Evolutionary conservation across 441 rosid species (phyloP).

Genomic region (Breynia disticha): DNA sequence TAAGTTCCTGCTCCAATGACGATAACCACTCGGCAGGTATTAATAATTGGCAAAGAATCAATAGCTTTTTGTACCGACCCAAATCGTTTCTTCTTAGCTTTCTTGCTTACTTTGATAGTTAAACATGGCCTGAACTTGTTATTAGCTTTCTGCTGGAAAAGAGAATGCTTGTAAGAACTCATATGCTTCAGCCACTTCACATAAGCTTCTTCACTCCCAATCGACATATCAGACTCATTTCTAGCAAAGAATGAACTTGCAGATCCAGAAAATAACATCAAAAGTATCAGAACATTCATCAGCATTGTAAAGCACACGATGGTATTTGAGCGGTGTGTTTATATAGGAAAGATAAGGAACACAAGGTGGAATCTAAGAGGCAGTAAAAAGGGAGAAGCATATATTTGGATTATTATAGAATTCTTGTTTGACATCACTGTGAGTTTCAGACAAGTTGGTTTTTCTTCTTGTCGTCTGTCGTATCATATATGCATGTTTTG

Average conservation of each 20-base stretch:
- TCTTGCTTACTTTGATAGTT: conserved; percentile 25
- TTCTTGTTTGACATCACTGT: conserved; percentile 16
- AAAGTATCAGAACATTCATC: conserved; percentile 18
- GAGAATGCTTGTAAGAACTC: conserved; percentile 19
- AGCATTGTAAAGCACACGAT: conserved; percentile 5
- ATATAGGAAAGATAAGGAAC: background rate
- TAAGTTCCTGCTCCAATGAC: conserved; percentile 28
- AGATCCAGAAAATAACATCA: conserved; percentile 18
- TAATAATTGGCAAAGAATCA: conserved; percentile 26
- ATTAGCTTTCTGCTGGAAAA: conserved; percentile 22
- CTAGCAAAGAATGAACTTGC: conserved; percentile 11
- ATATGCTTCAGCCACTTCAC: conserved; percentile 25
- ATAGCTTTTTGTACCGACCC: conserved; percentile 23
- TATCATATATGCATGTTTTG: conserved; percentile 4
- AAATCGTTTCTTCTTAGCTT: conserved; percentile 13
- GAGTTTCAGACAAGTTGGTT: conserved; percentile 13
- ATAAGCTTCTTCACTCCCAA: conserved; percentile 19
- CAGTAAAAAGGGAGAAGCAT: conserved; percentile 10
- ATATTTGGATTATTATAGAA: conserved; percentile 14
- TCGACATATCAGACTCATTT: conserved; percentile 11
- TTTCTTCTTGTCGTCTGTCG: conserved; percentile 19
- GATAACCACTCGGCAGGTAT: conserved; percentile 29
- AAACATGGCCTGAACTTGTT: conserved; percentile 30
- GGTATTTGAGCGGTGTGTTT: background rate
- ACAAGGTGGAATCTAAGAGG: conserved; percentile 14